phyloP scores from a whole-genome alignment of 2,329 filamentous ascomycete species.

The Neocucurbitaria cava region DNA sequence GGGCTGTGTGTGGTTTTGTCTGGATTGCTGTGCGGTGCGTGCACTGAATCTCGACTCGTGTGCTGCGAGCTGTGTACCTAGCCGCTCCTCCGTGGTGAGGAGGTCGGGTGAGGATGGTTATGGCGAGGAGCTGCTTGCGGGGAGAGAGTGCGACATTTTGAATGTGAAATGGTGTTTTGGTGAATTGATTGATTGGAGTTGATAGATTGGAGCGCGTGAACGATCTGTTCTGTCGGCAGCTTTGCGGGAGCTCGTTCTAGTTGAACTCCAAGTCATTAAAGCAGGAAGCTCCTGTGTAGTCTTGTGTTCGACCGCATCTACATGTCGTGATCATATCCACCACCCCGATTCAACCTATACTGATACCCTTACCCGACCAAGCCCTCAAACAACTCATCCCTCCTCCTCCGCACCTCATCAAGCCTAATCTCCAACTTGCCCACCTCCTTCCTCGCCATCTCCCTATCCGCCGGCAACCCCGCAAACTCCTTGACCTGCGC shows the following conservation, averaged over 20 bases:
- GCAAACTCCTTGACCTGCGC: conserved; percentile 70
- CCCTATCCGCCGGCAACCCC: conserved; percentile 73
- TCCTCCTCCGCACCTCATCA: conserved; percentile 63
- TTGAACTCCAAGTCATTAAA: too few relatives aligned
- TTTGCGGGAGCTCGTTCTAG: too few relatives aligned
- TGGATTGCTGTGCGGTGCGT: conserved; percentile 13
- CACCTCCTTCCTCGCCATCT: conserved; percentile 73
- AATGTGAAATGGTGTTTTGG: background rate
- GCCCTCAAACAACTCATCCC: conserved; percentile 78
- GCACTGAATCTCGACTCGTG: conserved; percentile 6
- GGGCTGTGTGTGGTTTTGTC: too few relatives aligned
- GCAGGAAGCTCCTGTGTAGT: too few relatives aligned
- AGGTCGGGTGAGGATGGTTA: conserved; percentile 20
- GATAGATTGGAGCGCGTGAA: background rate
- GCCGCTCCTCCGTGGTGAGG: conserved; percentile 4
- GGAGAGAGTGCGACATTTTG: background rate
- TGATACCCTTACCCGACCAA: conserved; percentile 60
- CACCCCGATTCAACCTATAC: background rate
- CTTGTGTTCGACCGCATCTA: background rate
- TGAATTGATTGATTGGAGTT: too few relatives aligned
- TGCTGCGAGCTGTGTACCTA: conserved; percentile 5
- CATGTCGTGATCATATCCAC: background rate
- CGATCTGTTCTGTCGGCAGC: background rate
- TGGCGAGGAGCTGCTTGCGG: background rate
- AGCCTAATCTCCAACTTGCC: conserved; percentile 71